Base-by-base conservation (phyloP, 116 monocot genomes). In the Posidonia oceanica region DNA sequence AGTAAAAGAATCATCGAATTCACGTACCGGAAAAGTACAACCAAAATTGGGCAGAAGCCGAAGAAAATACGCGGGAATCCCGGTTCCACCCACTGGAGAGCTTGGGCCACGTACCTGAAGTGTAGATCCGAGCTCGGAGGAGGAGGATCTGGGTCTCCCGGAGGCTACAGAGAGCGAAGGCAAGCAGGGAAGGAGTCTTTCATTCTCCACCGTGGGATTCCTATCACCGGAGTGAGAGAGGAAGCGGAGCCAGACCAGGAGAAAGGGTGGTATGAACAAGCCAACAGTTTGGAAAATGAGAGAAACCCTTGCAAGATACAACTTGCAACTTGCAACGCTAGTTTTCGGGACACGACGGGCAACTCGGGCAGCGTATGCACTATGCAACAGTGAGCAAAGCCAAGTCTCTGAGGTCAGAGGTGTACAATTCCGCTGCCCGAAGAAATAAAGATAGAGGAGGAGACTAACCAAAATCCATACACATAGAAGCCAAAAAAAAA, bases 151-250 rank as follows among this genome's bases (percentile, higher is more conserved):
- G 41, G 11, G 17, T 39, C 7, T 38, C 39, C 17, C 52, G 23
- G 40, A 52, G 14, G 8, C 73, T 73, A 73, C 16, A 62, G 21
- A 52, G 41, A 78, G 54, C 61, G 8, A 4, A 29, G 41, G 11
- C 39, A 1, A 36, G 14, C 54, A 3, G 54, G 11, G 52, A 54
- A 14, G 41, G 13, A 20, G 10, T 0, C 23, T 20, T 52, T 59
- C 78, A 69, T 73, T 51, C 39, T 55, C 59, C 64, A 63, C 73
- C 62, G 54, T 63, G 40, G 5, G 73, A 69, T 73, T 48, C 13
- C 54, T 59, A 68, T 59, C 59, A 13, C 41, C 5, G 48, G 48
- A 29, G 0, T 44, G 7, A 4, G 17, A 61, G 15, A 16, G 21
- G 13, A 48, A 40, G n/a, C 23, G 21, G 71, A 40, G 71, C 5